phyloP scores from a whole-genome alignment of 2,329 filamentous ascomycete genomes.

The Clonostachys chloroleuca region DNA sequence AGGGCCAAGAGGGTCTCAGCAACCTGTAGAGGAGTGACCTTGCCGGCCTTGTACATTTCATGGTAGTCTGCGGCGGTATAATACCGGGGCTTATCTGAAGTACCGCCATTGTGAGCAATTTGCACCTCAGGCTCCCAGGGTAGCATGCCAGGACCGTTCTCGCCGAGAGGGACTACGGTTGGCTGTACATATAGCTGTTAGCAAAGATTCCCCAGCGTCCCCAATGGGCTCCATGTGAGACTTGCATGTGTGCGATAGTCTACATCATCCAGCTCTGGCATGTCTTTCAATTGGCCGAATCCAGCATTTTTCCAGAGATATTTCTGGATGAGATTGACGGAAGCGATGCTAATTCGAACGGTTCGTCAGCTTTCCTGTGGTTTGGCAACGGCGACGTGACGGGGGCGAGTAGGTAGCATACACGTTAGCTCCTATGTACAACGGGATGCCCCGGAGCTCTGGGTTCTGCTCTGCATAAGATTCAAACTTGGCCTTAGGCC shows the following conservation, averaged over 20 bases:
- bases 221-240: neutral
- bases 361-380: neutral
- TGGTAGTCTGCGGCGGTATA: constrained; percentile 75
- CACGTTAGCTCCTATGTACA: constrained; percentile 60
- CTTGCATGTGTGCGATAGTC: constrained; percentile 44
- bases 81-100: constrained; percentile 44
- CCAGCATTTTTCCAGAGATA: constrained; percentile 67
- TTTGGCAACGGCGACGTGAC: neutral
- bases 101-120: constrained; percentile 23
- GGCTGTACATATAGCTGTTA: constrained; percentile 30
- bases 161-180: constrained; percentile 47
- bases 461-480: constrained; percentile 57
- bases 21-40: constrained; percentile 68
- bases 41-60: constrained; percentile 65
- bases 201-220: neutral
- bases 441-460: constrained; percentile 58
- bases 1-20: constrained; percentile 67
- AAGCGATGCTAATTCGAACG: constrained; percentile 1
- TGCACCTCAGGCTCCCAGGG: constrained; percentile 35
- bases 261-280: constrained; percentile 39
- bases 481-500: constrained; percentile 27
- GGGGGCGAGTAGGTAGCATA: constrained; percentile 27
- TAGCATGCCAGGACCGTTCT: constrained; percentile 24
- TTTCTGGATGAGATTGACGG: constrained; percentile 42
- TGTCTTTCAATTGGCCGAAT: constrained; percentile 40